Evolutionary conservation across 1,139 yeast species (phyloP).

Genomic region (Sugiyamaella xylanicola): DNA sequence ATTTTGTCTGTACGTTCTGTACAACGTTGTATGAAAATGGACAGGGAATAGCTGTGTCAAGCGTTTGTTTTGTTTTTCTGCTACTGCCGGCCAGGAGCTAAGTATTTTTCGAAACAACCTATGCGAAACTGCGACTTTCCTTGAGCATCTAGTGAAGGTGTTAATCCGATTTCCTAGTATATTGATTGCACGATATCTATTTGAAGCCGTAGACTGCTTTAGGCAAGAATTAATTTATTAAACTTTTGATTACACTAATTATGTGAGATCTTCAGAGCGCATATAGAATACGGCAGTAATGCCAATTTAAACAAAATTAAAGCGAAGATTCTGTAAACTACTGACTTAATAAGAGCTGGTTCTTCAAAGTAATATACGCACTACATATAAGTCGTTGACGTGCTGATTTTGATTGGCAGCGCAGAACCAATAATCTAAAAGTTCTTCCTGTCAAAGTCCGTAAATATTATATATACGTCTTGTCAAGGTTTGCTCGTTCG

Average conservation of each 20-base stretch:
- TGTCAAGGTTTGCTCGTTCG: not conserved
- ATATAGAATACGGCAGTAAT: not conserved
- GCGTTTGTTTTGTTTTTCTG: not conserved
- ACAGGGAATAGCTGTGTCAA: not conserved
- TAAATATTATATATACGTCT: constrained; percentile 7
- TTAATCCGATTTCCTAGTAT: not conserved
- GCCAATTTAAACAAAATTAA: constrained; percentile 4
- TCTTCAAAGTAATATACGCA: not conserved
- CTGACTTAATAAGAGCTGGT: not conserved
- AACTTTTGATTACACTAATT: not conserved
- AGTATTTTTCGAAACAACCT: not conserved
- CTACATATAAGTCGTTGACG: not conserved
- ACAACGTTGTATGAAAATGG: not conserved
- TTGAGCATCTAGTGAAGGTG: not conserved
- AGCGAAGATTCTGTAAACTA: not conserved
- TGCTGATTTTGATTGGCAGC: not conserved
- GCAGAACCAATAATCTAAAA: not conserved
- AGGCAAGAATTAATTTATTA: constrained; percentile 13
- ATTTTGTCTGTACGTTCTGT: not conserved
- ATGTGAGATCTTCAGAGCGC: constrained; percentile 9
- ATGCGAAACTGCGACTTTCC: not conserved
- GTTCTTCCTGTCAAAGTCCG: not conserved
- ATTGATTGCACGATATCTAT: not conserved
- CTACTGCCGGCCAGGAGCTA: not conserved
- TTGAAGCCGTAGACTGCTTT: not conserved